phyloP scores from a whole-genome alignment of 2,329 filamentous ascomycete species.

The Pestalotiopsis sp. region DNA sequence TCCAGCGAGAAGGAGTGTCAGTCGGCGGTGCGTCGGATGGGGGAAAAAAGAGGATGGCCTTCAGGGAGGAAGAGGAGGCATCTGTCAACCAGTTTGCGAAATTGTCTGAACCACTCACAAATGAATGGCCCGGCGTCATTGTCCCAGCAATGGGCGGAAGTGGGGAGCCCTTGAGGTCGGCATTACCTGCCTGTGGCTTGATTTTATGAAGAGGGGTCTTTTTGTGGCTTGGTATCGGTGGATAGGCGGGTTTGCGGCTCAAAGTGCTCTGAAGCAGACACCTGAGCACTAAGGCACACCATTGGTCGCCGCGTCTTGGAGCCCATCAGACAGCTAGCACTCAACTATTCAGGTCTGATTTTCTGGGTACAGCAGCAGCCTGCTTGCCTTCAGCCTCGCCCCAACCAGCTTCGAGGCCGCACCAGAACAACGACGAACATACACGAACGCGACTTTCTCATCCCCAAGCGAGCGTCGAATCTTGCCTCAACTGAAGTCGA shows the following conservation, averaged over 20 bases:
- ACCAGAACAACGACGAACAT: not conserved
- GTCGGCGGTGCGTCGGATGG: not conserved
- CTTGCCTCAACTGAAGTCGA: not conserved
- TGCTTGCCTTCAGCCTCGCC: not conserved
- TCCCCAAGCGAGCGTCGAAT: not conserved
- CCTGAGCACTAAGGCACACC: not conserved
- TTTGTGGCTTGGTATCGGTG: constrained; percentile 7
- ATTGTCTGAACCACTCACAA: constrained; percentile 7
- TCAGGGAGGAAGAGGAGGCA: not conserved
- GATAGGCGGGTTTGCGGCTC: not conserved
- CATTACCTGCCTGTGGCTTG: not conserved
- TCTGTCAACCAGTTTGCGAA: not conserved
- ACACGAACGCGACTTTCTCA: not conserved
- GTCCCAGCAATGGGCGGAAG: constrained; percentile 1
- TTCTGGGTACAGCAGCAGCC: not conserved
- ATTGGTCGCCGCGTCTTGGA: not conserved
- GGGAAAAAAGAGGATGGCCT: not conserved
- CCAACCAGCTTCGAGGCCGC: not conserved
- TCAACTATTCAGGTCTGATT: not conserved
- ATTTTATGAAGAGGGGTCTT: not conserved
- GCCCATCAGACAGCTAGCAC: not conserved
- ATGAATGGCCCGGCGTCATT: constrained; percentile 9
- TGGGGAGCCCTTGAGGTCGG: not conserved
- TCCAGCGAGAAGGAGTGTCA: not conserved
- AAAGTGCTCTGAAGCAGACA: not conserved